Evolutionary conservation across 768 basidiomycete genomes (phyloP), one percentile per base, ranked within the genome.

Genomic region (Boletellus ananiceps): DNA sequence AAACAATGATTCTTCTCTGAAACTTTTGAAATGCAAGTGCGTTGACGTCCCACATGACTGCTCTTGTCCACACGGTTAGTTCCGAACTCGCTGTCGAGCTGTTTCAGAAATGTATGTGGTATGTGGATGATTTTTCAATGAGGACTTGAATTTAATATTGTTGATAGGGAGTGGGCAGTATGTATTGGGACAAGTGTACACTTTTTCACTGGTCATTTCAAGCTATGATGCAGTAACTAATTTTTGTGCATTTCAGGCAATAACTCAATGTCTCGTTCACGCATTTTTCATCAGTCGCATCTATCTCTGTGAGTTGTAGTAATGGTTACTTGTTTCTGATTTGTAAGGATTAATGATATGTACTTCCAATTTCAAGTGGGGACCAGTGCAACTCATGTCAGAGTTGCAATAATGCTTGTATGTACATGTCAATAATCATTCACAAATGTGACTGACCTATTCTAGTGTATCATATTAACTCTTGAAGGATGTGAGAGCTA

Each of bases 201-300:
- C 23, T 25, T 4, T 25, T 25, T 7, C 31, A 27, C 8, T 1
- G 15, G 18, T 33, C 27, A 41, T n/a, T 33, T 37, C 2, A 25
- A 8, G 8, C 4, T 40, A 27, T 23, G 5, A 15, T 36, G 0
- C 6, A 19, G 2, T 43, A 1, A 8, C 56, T 66, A 2, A 65
- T 8, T 6, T 42, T 8, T 42, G 0, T 15, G 12, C 12, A 23
- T 8, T 33, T 6, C 38, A 66, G 63, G 44, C 13, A 25, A 14
- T 12, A 5, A 58, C 61, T 41, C 58, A 32, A 19, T 60, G 52
- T 45, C 50, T 64, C 48, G 56, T 66, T 13, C 63, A 64, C 44
- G 52, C 40, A 31, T 54, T 48, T 29, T 66, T 64, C 14, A 52
- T 58, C 8, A 58, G 48, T 44, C 56, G 58, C 4, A 55, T 64